These are phyloP conservation scores for Cymodocea nodosa DNA, from an alignment of 116 monocot genomes.

Conservation along the genomic window DNA sequence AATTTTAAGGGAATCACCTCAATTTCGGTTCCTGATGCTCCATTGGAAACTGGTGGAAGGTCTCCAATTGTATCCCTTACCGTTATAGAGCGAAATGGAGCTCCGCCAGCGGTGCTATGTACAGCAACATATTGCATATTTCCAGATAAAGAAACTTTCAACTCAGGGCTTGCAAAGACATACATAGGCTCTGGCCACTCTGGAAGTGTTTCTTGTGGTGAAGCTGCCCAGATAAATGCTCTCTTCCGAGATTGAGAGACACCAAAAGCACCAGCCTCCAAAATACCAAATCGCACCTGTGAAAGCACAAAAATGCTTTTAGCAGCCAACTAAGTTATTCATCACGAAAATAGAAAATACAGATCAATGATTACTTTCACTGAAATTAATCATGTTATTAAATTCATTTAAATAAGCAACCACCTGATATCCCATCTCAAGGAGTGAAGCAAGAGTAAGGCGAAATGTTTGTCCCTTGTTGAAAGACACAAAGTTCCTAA, in stretches of 20 bases:
- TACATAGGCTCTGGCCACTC: conserved; percentile 99
- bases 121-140: conserved; percentile 52
- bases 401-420: neutral
- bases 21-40: conserved; percentile 52
- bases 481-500: conserved; percentile 89
- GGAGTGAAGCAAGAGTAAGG: conserved; percentile 81
- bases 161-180: conserved; percentile 81
- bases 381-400: no score
- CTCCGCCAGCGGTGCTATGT: conserved; percentile 68
- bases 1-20: conserved; percentile 27
- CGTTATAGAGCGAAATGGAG: conserved; percentile 86
- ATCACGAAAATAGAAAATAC: neutral
- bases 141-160: conserved; percentile 55
- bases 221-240: conserved; percentile 96
- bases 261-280: conserved; percentile 94
- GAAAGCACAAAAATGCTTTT: neutral
- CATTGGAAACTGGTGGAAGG: conserved; percentile 72
- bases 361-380: neutral
- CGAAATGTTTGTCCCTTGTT: conserved; percentile 96
- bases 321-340: neutral
- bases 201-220: conserved; percentile 79
- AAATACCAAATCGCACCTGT: conserved; percentile 93
- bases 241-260: conserved; percentile 96
- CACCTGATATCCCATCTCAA: conserved; percentile 99
- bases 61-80: conserved; percentile 95